A percentile compares a stretch with the other conserved stretches of the same genome.
Conservation (phyloP, 75 land plant genomes). For the Gnetum montanum region DNA sequence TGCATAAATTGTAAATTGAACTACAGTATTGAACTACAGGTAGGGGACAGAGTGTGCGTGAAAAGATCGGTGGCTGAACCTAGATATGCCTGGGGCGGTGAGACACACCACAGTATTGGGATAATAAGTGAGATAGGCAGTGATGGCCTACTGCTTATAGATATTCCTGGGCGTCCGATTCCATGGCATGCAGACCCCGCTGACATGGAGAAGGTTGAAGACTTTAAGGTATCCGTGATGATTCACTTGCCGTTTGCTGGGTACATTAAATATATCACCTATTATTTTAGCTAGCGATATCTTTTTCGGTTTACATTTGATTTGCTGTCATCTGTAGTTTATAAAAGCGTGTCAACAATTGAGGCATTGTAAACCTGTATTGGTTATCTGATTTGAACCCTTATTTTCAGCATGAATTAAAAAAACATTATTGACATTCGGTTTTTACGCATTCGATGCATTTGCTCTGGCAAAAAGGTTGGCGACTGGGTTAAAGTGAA, state of each 20-base stretch:
- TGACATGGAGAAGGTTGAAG: slow-evolving; percentile 88
- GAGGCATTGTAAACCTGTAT: too few species aligned
- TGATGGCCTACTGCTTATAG: slow-evolving; percentile 85
- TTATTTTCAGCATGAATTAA: too few species aligned
- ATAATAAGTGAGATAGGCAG: slow-evolving; percentile 68
- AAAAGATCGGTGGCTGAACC: slow-evolving; percentile 94
- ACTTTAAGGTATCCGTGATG: slow-evolving; percentile 88
- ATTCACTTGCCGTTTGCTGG: too few species aligned
- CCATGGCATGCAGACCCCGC: slow-evolving; percentile 97
- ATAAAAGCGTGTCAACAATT: too few species aligned
- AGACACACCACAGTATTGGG: slow-evolving; percentile 95
- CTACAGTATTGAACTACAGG: slow-evolving; percentile 28
- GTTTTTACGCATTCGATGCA: too few species aligned
- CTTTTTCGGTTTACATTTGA: too few species aligned
- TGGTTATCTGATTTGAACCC: too few species aligned
- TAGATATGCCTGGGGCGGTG: slow-evolving; percentile 96
- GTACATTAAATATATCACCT: too few species aligned
- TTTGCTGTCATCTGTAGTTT: too few species aligned
- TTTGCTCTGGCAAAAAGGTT: slow-evolving; percentile 31
- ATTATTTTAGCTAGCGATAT: too few species aligned
- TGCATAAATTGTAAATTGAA: too few species aligned
- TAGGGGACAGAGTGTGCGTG: slow-evolving; percentile 88
- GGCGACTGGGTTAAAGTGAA: slow-evolving; percentile 93
- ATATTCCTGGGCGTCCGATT: slow-evolving; percentile 69
- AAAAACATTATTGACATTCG: too few species aligned